These are phyloP conservation scores for Pseudogymnoascus pannorum DNA, from an alignment of 2,329 filamentous ascomycete genomes.

Conservation along the genomic window DNA sequence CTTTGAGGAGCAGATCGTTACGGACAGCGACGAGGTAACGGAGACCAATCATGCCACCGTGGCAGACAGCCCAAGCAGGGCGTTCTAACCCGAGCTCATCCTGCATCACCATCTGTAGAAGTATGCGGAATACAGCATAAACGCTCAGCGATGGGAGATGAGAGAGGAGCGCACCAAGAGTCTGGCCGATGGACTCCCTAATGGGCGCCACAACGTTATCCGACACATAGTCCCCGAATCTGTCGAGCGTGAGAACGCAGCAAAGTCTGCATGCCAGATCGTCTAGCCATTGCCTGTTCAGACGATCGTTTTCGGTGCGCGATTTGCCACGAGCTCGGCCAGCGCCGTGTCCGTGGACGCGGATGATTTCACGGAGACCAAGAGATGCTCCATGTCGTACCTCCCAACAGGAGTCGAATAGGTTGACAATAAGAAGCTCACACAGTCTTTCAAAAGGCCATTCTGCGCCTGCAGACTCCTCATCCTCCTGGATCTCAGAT, in stretches of 20 bases:
- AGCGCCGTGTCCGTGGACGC: conserved; percentile 84
- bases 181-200: conserved; percentile 89
- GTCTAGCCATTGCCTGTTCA: conserved; percentile 84
- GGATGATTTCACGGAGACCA: conserved; percentile 83
- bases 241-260: conserved; percentile 93
- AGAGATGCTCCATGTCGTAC: conserved; percentile 93
- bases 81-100: conserved; percentile 66
- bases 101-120: conserved; percentile 89
- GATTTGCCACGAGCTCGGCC: conserved; percentile 67
- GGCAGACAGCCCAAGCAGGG: conserved; percentile 87
- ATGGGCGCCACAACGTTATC: conserved; percentile 97
- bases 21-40: conserved; percentile 92
- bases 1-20: conserved; percentile 80
- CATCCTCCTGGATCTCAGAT: conserved; percentile 73
- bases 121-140: conserved; percentile 72
- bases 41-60: conserved; percentile 95
- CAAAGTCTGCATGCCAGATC: conserved; percentile 92
- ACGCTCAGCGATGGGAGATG: conserved; percentile 76
- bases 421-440: conserved; percentile 85
- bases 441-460: conserved; percentile 95
- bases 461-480: conserved; percentile 68
- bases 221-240: conserved; percentile 95
- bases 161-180: conserved; percentile 78
- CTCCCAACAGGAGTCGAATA: conserved; percentile 93
- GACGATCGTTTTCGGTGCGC: conserved; percentile 64